These are phyloP conservation scores for Apium graveolens DNA, from an alignment of 129 eudicot species.

Conservation along the genomic window DNA sequence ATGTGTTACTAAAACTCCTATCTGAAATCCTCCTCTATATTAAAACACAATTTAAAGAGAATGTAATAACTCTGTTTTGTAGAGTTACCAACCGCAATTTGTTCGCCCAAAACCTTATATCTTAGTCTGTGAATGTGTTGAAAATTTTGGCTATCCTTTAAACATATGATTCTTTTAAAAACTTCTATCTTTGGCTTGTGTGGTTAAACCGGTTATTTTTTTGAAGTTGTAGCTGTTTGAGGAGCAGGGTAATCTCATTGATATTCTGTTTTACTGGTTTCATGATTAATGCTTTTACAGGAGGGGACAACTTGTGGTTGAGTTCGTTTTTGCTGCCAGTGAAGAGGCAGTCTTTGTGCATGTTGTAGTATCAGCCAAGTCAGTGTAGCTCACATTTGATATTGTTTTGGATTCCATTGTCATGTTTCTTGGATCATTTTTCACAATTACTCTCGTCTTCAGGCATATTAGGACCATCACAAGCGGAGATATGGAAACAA, in stretches of 20 bases:
- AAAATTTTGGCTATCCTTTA: neutral
- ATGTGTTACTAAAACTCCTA: neutral
- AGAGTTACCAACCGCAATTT: neutral
- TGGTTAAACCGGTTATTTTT: neutral
- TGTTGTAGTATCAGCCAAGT: conserved; percentile 87
- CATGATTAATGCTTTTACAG: conserved; percentile 35
- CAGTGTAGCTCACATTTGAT: conserved; percentile 23
- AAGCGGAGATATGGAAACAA: conserved; percentile 63
- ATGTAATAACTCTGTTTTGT: neutral
- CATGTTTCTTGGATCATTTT: neutral
- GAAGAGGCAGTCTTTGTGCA: conserved; percentile 89
- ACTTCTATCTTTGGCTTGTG: neutral
- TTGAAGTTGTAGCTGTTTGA: neutral
- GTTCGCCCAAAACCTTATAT: neutral
- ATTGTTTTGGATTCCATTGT: neutral
- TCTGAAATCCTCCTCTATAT: neutral
- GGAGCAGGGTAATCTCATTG: neutral
- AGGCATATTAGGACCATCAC: conserved; percentile 85
- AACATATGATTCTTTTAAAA: too few species aligned
- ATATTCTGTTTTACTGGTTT: conserved; percentile 10
- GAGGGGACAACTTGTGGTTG: conserved; percentile 91
- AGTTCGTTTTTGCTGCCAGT: conserved; percentile 81
- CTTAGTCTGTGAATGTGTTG: neutral
- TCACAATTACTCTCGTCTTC: conserved; percentile 17
- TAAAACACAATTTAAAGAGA: neutral